Base-by-base conservation (phyloP, 1,284 basidiomycete genomes). In the Marasmius sp. region DNA sequence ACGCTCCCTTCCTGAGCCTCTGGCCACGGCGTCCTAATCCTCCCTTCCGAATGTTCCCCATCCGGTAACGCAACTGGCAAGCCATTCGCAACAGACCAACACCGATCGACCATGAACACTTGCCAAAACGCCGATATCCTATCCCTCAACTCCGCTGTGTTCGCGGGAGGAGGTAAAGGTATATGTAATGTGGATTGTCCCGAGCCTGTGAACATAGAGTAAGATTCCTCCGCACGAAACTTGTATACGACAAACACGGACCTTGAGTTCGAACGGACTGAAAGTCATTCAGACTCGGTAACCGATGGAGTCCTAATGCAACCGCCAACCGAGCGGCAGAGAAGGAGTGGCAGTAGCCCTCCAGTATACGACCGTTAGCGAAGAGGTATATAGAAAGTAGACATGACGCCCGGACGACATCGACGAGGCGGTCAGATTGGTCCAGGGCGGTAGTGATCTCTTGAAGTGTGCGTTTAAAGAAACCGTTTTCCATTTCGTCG, bases 311-410 rank as follows among this genome's bases (percentile, higher is more conserved):
- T 12, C 82, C 83, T 16, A 85, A 75, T 14, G 79, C 81, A 18
- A 84, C 76, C 2, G 84, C 82, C 14, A 88, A 76, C n/a, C 84
- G 79, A 51, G 82, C 81, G 12, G 85, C 85, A 14, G 83, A 81
- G 63, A 83, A 85, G 1, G 85, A 80, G 65, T 87, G 84, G 49
- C 83, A 81, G 70, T 86, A 86, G 6, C 84, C 86, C 67, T 88
- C 85, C 36, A 86, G 77, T 12, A 79, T 73, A 16, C 84, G 79
- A 56, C 79, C 79, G 60, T 85, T 83, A 68, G 80, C 79, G 70
- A 83, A 87, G 67, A 85, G 81, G 69, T 87, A 87, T 39, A 83
- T 75, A 6, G 85, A 82, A 53, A 88, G 78, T 39, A 88, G 77
- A 52, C 80, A 83, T 2, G 84, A 84, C 6, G 86, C 86, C 67